phyloP scores from a whole-genome alignment of 768 basidiomycete species.

The Termitomyces sp. region DNA sequence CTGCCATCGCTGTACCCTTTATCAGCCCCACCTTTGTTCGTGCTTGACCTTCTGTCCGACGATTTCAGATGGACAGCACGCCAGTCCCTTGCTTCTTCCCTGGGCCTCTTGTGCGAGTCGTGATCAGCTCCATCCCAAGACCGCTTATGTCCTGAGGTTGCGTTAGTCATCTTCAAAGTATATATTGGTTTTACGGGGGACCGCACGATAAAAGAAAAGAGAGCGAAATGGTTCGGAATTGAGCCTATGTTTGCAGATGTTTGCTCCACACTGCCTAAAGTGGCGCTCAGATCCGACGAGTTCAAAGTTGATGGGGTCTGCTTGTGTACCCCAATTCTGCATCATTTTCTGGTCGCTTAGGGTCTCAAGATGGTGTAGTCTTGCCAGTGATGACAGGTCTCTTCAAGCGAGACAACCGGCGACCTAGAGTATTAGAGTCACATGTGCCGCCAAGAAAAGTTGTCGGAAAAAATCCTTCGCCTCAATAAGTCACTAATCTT shows the following conservation, averaged over 20 bases:
- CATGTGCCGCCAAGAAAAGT: no score
- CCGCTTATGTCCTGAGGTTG: conserved; percentile 80
- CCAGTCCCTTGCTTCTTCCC: conserved; percentile 59
- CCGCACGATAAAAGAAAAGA: conserved; percentile 63
- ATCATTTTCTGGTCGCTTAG: no score
- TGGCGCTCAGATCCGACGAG: no score
- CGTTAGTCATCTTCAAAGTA: conserved; percentile 65
- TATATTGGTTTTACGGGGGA: conserved; percentile 61
- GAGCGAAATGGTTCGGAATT: not conserved
- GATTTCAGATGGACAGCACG: conserved; percentile 58
- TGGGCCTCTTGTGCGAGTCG: conserved; percentile 47
- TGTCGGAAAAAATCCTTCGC: no score
- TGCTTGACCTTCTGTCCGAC: conserved; percentile 20
- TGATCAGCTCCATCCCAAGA: conserved; percentile 55
- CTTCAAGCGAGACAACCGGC: no score
- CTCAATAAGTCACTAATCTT: no score
- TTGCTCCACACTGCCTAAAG: not conserved
- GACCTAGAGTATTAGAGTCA: no score
- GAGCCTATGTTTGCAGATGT: conserved; percentile 1
- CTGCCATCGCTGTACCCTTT: conserved; percentile 24
- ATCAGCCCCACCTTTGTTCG: conserved; percentile 31
- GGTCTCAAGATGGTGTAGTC: no score
- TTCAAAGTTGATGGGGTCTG: no score
- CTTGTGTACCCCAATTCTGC: no score
- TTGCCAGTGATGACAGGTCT: no score